Evolutionary conservation across 225 moss, liverwort and hornwort species (phyloP), one percentile per base, ranked within the genome.

Genomic region (Polytrichum commune): DNA sequence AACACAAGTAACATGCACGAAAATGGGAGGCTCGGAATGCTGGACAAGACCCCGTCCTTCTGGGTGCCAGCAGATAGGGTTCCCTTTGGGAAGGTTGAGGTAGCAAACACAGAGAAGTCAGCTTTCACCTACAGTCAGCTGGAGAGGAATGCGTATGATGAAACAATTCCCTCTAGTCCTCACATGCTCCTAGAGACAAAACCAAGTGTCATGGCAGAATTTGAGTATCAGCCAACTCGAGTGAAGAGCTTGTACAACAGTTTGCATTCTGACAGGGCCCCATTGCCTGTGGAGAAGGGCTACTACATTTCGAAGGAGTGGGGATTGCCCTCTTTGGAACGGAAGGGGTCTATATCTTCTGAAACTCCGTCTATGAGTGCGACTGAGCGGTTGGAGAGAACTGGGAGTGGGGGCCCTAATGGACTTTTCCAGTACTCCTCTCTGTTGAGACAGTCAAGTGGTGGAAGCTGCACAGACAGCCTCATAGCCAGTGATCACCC

Each of bases 81-180:
- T 13, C 78, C 68, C 19, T 80, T 78, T 67, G 80, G 76, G 10
- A 73, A 75, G 53, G 76, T 79, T 9, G 86, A 86, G 53, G 54
- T 9, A 54, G 68, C 20, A 27, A 68, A 55, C 26, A 53, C 0
- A 53, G 53, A 24, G 27, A 68, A 54, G 25, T 24, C 27, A 46
- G 22, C 33, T 83, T 73, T 10, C 71, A 54, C 6, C 35, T 78
- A 54, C 80, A 80, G 8, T 74, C 81, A 20, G 76, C 76, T 56
- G 78, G 79, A 54, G 65, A 69, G 60, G 72, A 67, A 55, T 69
- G 78, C 0, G 72, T 75, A 38, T 22, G 87, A 87, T 53, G 80
- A 72, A 33, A 55, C 29, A 58, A 22, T 63, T 33, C 18, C 38
- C 2, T 68, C 23, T 55, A 46, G 46, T 53, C 53, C 23, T 22